Evolutionary conservation across 2,329 filamentous ascomycete species (phyloP), one percentile per base, ranked within the genome.

Genomic region (Exophiala oligosperma): DNA sequence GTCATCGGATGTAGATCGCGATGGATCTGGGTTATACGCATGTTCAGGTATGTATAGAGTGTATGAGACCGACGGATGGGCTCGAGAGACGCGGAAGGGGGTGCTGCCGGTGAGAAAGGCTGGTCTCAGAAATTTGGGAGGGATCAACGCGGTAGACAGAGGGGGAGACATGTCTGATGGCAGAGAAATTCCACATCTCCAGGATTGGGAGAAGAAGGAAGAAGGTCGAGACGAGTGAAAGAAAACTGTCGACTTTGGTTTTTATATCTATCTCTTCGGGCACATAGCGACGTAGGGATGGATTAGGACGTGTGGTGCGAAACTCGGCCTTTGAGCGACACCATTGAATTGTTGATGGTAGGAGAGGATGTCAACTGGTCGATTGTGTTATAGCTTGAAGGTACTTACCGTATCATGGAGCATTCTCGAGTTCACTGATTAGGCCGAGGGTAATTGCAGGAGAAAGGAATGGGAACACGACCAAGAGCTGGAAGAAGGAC

Each of bases 81-180:
- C 29, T 1, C 46, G 24, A 17, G 41, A 41, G 38, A 24, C 23
- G 17, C 48, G 47, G 37, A 47, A 50, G 5, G 54, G 54, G 48
- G 70, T 57, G 40, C 67, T 64, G 32, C 68, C 68, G 28, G 69
- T 55, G 32, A 72, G 59, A 24, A 66, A 64, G 5, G 64, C 63
- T 21, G 48, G 49, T n/a, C 65, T 63, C 38, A 72, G 68, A 48
- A 70, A 71, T 46, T 63, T 54, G 23, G 54, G 38, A 23, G 54
- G 54, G 1, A 56, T 48, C 1, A 44, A 28, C 6, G 54, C 23
- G 12, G 47, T 56, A 24, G 54, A 48, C 4, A 48, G 2, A 6
- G 26, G 38, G 38, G 21, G 17, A 14, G 38, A 41, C 38, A 41
- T 41, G 38, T 17, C 17, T 8, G 29, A 35, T 11, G 29, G 9